A percentile compares a stretch with the other conserved stretches of the same genome.
Evolutionary conservation across 176 grass and related monocot genomes (phyloP).

Genomic region (Phoenix roebelenii): DNA sequence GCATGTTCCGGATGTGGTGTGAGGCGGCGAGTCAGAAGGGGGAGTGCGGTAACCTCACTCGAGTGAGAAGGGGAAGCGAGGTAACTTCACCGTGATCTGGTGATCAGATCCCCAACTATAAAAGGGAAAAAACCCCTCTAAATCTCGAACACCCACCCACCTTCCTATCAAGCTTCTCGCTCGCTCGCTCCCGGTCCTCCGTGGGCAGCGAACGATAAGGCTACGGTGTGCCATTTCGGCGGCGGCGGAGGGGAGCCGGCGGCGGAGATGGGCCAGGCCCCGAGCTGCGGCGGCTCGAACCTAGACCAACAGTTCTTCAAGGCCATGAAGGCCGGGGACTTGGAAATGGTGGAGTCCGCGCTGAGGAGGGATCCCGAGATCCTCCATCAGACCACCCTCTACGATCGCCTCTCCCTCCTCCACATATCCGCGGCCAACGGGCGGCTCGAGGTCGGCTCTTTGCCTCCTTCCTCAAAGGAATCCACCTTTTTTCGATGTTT

Average conservation of each 20-base stretch:
- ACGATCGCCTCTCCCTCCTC: slow-evolving; percentile 6
- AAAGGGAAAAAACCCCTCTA: too few relatives aligned
- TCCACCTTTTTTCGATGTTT: background rate
- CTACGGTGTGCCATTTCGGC: too few relatives aligned
- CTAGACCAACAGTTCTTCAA: slow-evolving; percentile 4
- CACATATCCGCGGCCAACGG: slow-evolving; percentile 15
- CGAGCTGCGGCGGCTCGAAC: slow-evolving; percentile 3
- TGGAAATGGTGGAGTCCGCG: background rate
- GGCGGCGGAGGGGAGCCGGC: background rate
- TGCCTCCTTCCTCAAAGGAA: background rate
- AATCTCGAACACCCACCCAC: too few relatives aligned
- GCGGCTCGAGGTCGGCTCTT: background rate
- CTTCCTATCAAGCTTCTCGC: too few relatives aligned
- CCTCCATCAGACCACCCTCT: slow-evolving; percentile 4
- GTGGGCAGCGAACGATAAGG: too few relatives aligned
- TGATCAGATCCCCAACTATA: too few relatives aligned
- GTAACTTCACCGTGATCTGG: too few relatives aligned
- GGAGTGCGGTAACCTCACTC: too few relatives aligned
- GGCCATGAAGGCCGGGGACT: background rate
- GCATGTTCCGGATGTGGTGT: too few relatives aligned
- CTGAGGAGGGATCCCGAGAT: background rate
- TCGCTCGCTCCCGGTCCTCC: too few relatives aligned
- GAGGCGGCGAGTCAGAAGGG: too few relatives aligned
- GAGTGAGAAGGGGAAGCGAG: too few relatives aligned
- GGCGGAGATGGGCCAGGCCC: slow-evolving; percentile 4